Evolutionary conservation across 495 filamentous ascomycete genomes (phyloP), one percentile per base, ranked within the genome.

Genomic region (Cenococcum geophilum): DNA sequence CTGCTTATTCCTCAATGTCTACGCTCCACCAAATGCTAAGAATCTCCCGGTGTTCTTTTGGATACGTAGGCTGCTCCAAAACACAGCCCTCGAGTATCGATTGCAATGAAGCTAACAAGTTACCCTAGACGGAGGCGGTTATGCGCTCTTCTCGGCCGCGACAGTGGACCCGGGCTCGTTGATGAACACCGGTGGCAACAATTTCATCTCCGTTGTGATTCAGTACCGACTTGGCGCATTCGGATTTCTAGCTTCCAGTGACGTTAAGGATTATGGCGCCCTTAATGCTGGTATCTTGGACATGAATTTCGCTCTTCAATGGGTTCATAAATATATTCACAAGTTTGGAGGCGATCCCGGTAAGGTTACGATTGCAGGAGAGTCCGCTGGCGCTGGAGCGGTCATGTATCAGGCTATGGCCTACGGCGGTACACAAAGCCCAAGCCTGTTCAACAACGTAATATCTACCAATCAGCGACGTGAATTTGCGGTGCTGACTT

Each of bases 361-460:
- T 10, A 50, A 62, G 18, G 73, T 75, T 1, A 74, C 71, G 1
- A 69, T 75, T 45, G 66, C 49, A 43, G 73, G 73, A 5, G 71
- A 70, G 35, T 63, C 55, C 23, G 73, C 73, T 20, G 80, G 80
- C 10, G 78, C 65, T 9, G 78, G 77, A 62, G 73, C 77, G 3
- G 78, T 78, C 14, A 77, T 80, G 76, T 71, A 80, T 22, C 80
- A 81, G 54, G 58, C 75, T 14, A 77, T 80, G 73, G 78, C 79
- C 2, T 81, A 78, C 68, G 80, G 80, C 5, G 77, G 80, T 34
- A 72, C 65, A 20, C 64, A 75, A 16, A 72, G 74, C 1, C 64
- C 70, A 14, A 69, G 56, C 11, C 59, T 76, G 1, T 77, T 79
- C 64, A 59, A 62, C 27, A 76, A 76, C 51, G 72, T 73, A 64